phyloP scores from a whole-genome alignment of 2,329 filamentous ascomycete genomes.

The Fusarium compactum region DNA sequence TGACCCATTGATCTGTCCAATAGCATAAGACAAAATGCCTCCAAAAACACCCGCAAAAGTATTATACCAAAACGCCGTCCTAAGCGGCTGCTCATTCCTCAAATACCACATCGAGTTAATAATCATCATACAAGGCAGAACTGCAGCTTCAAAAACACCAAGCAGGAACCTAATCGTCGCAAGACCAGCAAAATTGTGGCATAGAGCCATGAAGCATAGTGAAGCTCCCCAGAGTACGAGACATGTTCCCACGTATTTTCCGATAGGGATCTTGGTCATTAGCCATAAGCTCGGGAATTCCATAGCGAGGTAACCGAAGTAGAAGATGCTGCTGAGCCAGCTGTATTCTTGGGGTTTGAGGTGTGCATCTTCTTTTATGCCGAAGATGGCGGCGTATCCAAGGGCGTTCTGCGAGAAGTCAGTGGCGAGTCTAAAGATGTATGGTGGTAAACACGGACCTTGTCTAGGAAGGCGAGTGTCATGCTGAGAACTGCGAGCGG shows the following conservation, averaged over 20 bases:
- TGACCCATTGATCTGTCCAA: slow-evolving; percentile 46
- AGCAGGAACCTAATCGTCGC: slow-evolving; percentile 49
- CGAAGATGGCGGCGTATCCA: slow-evolving; percentile 37
- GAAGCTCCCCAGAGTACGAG: slow-evolving; percentile 39
- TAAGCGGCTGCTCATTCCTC: slow-evolving; percentile 48
- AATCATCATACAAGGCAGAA: slow-evolving; percentile 47
- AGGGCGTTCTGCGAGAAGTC: not conserved
- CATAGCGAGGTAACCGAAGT: slow-evolving; percentile 61
- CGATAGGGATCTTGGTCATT: slow-evolving; percentile 34
- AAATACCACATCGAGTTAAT: slow-evolving; percentile 52
- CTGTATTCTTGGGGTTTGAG: slow-evolving; percentile 65
- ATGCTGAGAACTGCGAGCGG: slow-evolving; percentile 18
- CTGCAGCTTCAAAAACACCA: slow-evolving; percentile 47
- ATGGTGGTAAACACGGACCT: too few relatives aligned
- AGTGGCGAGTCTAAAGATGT: too few relatives aligned
- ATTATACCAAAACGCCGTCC: slow-evolving; percentile 51
- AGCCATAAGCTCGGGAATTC: slow-evolving; percentile 57
- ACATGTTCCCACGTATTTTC: slow-evolving; percentile 38
- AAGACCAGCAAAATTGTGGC: slow-evolving; percentile 42
- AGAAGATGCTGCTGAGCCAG: slow-evolving; percentile 67
- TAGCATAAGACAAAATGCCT: slow-evolving; percentile 49
- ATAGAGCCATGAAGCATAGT: slow-evolving; percentile 44
- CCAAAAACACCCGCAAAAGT: slow-evolving; percentile 51
- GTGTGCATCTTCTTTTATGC: slow-evolving; percentile 39
- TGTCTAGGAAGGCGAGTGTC: slow-evolving; percentile 3